A percentile compares a stretch with the other conserved stretches of the same genome.
Evolutionary conservation across 1,284 basidiomycete species (phyloP).

Genomic region (Singerocomus rubriflavus): DNA sequence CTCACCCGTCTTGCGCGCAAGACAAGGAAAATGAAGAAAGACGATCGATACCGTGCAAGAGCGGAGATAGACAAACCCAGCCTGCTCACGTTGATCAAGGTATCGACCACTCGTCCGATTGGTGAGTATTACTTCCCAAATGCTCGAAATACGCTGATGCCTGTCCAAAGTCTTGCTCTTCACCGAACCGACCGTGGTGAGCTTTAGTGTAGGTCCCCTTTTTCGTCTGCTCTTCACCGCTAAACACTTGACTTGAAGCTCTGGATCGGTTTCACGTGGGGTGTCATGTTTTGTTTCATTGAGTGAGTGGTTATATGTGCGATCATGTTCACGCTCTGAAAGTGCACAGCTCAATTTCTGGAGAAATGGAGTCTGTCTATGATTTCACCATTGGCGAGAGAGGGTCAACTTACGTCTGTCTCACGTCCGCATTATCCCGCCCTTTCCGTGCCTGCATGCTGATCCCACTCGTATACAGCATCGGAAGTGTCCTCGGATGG

Average conservation of each 20-base stretch:
- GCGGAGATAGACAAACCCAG: slow-evolving; percentile 48
- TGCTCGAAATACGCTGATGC: slow-evolving; percentile 7
- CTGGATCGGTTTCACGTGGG: slow-evolving; percentile 65
- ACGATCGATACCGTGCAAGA: slow-evolving; percentile 46
- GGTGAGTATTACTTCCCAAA: slow-evolving; percentile 33
- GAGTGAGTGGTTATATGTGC: slow-evolving; percentile 35
- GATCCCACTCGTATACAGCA: slow-evolving; percentile 15
- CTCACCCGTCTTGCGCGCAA: slow-evolving; percentile 44
- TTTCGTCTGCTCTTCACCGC: neutral
- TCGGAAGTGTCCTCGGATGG: slow-evolving; percentile 30
- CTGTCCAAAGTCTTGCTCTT: slow-evolving; percentile 43
- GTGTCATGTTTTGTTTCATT: slow-evolving; percentile 56
- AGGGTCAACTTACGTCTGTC: slow-evolving; percentile 48
- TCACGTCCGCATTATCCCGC: slow-evolving; percentile 38
- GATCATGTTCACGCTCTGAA: neutral
- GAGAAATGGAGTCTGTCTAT: slow-evolving; percentile 50
- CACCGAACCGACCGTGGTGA: slow-evolving; percentile 60
- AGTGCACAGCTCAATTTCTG: slow-evolving; percentile 44
- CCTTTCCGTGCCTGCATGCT: neutral
- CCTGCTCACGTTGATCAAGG: slow-evolving; percentile 44
- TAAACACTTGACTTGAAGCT: slow-evolving; percentile 33
- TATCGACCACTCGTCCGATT: slow-evolving; percentile 52
- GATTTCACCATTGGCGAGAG: slow-evolving; percentile 48
- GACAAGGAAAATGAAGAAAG: slow-evolving; percentile 45
- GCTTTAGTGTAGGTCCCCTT: slow-evolving; percentile 44